Base-by-base conservation (phyloP, 2,329 filamentous ascomycete genomes). In the Colletotrichum neosansevieriae region DNA sequence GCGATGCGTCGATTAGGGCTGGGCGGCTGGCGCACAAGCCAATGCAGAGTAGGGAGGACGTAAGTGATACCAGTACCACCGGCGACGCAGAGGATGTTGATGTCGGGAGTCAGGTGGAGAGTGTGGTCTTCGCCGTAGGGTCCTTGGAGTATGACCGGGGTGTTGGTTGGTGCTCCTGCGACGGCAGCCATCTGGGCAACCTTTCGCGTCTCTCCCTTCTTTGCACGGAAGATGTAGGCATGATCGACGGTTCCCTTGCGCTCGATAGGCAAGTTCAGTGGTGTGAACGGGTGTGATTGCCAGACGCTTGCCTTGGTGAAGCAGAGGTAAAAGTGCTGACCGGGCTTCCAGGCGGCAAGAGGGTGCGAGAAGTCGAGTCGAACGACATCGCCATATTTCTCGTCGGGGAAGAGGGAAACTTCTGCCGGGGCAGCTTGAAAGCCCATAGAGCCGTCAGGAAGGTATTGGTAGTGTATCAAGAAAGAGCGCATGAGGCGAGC, bases 201-300 rank as follows among this genome's bases (percentile, higher is more conserved):
- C 71, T 85, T 85, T 67, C 79, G 83, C 0, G 89, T 91, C 76
- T 91, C 88, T 11, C 89, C 89, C 0, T 78, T 78, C 69, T 87
- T 87, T 4, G 86, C 86, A 4, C 88, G 81, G 67, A 90, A 79
- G 56, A 89, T 82, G 72, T 89, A 89, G 15, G 84, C 83, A 71
- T 89, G 86, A 44, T 79, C 77, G 10, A 86, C 81, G 2, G 74
- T 71, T 0, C 82, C 78, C 60, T 79, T 75, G 19, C 76, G 73
- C 0, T 81, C 75, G 6, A 78, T 72, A 0, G 88, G 89, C 0
- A 86, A 75, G 61, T 85, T 89, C 9, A 89, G 80, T 0, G 89
- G 88, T 0, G 90, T 92, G 74, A 93, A 91, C 0, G 91, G 91
- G 73, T 93, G 91, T 0, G 88, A 89, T 76, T 93, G 90, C 89